Percentiles rank a stretch among this genome's conserved stretches.
Evolutionary conservation across 2,329 filamentous ascomycete genomes (phyloP).

Genomic region (Ascosphaera aggregata): DNA sequence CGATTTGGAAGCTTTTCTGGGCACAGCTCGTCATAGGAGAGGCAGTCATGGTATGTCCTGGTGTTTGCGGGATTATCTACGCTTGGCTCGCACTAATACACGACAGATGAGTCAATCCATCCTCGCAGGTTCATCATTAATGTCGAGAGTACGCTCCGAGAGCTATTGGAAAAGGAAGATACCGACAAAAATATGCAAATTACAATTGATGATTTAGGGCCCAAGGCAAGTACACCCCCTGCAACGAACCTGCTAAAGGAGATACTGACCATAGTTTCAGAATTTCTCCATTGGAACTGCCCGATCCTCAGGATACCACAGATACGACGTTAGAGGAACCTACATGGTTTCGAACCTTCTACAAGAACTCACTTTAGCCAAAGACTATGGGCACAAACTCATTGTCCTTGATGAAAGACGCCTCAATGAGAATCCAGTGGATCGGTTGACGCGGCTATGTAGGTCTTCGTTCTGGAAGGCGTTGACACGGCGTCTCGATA

Average conservation of each 20-base stretch:
- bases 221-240: constrained; percentile 37
- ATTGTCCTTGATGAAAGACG: constrained; percentile 81
- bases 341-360: constrained; percentile 95
- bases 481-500: constrained; percentile 74
- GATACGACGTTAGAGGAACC: constrained; percentile 77
- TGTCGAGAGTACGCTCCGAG: constrained; percentile 62
- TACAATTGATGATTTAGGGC: constrained; percentile 85
- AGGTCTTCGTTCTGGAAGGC: constrained; percentile 82
- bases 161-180: constrained; percentile 64
- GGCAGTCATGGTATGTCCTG: constrained; percentile 21
- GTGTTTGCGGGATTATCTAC: background rate
- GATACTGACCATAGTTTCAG: constrained; percentile 17
- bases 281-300: constrained; percentile 66
- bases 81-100: background rate
- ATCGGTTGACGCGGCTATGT: constrained; percentile 66
- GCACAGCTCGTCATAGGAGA: constrained; percentile 14
- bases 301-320: constrained; percentile 63
- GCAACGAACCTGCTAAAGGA: background rate
- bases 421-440: constrained; percentile 86
- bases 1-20: constrained; percentile 14
- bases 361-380: constrained; percentile 79
- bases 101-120: constrained; percentile 45
- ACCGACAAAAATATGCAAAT: constrained; percentile 92
- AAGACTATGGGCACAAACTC: constrained; percentile 71
- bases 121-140: constrained; percentile 68